Conservation (phyloP, 805 yeast genomes). For the Suhomyces emberorum region DNA sequence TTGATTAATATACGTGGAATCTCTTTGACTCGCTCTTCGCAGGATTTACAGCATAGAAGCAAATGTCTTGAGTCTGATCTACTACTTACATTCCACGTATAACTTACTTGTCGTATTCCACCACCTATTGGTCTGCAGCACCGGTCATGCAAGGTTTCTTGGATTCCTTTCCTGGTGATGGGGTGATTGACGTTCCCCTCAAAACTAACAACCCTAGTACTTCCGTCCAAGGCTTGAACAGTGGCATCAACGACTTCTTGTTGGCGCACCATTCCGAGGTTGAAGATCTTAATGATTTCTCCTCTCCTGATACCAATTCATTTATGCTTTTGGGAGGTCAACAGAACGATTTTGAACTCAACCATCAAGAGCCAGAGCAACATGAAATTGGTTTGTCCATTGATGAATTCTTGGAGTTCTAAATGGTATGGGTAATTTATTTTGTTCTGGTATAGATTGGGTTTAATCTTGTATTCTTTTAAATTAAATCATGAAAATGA, state of each 20-base stretch:
- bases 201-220: background rate
- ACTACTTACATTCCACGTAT: slow-evolving; percentile 10
- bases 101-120: too few relatives aligned
- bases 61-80: slow-evolving; percentile 16
- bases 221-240: background rate
- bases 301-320: slow-evolving; percentile 2
- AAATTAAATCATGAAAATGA: background rate
- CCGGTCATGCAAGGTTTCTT: slow-evolving; percentile 33
- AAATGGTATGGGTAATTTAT: slow-evolving; percentile 2
- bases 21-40: slow-evolving; percentile 4
- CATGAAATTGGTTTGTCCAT: slow-evolving; percentile 21
- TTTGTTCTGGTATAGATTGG: slow-evolving; percentile 4
- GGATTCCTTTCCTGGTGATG: slow-evolving; percentile 13
- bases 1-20: slow-evolving; percentile 25
- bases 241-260: slow-evolving; percentile 12
- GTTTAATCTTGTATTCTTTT: background rate
- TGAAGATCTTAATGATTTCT: slow-evolving; percentile 1
- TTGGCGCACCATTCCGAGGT: slow-evolving; percentile 8
- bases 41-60: slow-evolving; percentile 33
- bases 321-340: slow-evolving; percentile 3
- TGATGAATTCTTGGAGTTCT: slow-evolving; percentile 31
- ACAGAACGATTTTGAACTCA: background rate
- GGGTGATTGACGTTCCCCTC: background rate
- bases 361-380: slow-evolving; percentile 2
- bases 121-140: slow-evolving; percentile 37